Evolutionary conservation across 768 basidiomycete species (phyloP).

Genomic region (Podaxis carcinomalis): DNA sequence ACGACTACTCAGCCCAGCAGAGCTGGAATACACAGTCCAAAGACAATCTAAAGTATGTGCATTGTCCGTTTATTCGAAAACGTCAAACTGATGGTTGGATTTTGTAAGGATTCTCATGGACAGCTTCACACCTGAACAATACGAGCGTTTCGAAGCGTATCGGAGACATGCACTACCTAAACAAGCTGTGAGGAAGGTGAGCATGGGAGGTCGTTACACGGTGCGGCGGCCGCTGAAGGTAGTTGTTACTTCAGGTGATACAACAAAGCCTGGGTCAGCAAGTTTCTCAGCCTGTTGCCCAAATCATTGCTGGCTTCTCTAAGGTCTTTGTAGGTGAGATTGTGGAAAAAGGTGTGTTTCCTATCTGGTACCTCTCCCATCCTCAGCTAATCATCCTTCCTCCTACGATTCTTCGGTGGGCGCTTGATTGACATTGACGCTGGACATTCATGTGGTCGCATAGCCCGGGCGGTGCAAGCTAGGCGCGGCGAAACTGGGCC

Average conservation of each 20-base stretch:
- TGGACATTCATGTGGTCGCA: not conserved
- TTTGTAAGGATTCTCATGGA: slow-evolving; percentile 75
- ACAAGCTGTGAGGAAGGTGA: slow-evolving; percentile 74
- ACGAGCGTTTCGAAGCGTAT: slow-evolving; percentile 88
- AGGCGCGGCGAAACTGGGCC: slow-evolving; percentile 73
- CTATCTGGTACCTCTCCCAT: not conserved
- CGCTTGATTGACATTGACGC: not conserved
- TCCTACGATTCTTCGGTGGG: too few species aligned
- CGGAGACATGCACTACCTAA: slow-evolving; percentile 80
- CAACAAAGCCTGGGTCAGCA: slow-evolving; percentile 79
- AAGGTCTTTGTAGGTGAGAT: slow-evolving; percentile 95
- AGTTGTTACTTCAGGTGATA: slow-evolving; percentile 54
- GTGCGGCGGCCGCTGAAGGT: not conserved
- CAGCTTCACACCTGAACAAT: slow-evolving; percentile 78
- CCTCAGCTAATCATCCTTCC: not conserved
- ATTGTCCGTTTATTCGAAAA: not conserved
- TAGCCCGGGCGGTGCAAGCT: slow-evolving; percentile 75
- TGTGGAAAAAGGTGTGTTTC: slow-evolving; percentile 70
- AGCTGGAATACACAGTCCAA: slow-evolving; percentile 87
- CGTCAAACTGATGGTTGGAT: not conserved
- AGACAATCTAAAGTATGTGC: slow-evolving; percentile 71
- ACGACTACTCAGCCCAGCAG: slow-evolving; percentile 80
- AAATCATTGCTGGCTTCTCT: slow-evolving; percentile 83
- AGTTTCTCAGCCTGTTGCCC: slow-evolving; percentile 82
- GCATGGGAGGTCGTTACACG: slow-evolving; percentile 6